A percentile compares a stretch with the other conserved stretches of the same genome.
Evolutionary conservation across 495 filamentous ascomycete genomes (phyloP).

Genomic region (Melanomma pulvis-pyrius): DNA sequence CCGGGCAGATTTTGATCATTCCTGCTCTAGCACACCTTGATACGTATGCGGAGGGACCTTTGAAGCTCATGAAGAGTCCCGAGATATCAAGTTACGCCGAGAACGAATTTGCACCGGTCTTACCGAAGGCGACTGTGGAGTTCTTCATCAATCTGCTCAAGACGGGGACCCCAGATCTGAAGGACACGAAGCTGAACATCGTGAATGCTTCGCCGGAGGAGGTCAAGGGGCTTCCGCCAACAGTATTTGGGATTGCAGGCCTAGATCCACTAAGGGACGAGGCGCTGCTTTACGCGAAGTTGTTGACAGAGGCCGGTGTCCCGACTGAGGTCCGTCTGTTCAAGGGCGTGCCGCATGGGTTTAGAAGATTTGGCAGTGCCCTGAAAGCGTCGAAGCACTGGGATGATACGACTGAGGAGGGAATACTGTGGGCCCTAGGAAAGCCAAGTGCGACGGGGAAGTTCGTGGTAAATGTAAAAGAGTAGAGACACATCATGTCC

Average conservation of each 20-base stretch:
- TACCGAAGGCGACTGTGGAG: not conserved
- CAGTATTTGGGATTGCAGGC: slow-evolving; percentile 23
- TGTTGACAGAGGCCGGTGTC: slow-evolving; percentile 15
- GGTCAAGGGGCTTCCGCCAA: slow-evolving; percentile 14
- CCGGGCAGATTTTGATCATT: slow-evolving; percentile 22
- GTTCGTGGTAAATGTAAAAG: slow-evolving; percentile 14
- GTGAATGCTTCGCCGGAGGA: slow-evolving; percentile 3
- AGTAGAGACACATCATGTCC: not conserved
- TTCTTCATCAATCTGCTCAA: slow-evolving; percentile 14
- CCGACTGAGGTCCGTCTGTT: slow-evolving; percentile 15
- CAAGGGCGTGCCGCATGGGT: slow-evolving; percentile 26
- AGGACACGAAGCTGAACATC: slow-evolving; percentile 13
- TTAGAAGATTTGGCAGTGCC: slow-evolving; percentile 10
- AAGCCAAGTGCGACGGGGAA: slow-evolving; percentile 13
- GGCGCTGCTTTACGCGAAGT: slow-evolving; percentile 22
- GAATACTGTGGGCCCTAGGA: slow-evolving; percentile 12
- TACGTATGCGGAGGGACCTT: not conserved
- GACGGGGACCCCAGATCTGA: not conserved
- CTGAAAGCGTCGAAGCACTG: slow-evolving; percentile 7
- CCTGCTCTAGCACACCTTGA: slow-evolving; percentile 1
- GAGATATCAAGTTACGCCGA: slow-evolving; percentile 7
- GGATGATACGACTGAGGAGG: slow-evolving; percentile 9
- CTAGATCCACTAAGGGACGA: slow-evolving; percentile 29
- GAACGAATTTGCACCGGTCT: slow-evolving; percentile 17
- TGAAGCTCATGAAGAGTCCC: slow-evolving; percentile 2